Conservation (phyloP, 768 basidiomycete species). For the Pleurotus citrinopileatus region DNA sequence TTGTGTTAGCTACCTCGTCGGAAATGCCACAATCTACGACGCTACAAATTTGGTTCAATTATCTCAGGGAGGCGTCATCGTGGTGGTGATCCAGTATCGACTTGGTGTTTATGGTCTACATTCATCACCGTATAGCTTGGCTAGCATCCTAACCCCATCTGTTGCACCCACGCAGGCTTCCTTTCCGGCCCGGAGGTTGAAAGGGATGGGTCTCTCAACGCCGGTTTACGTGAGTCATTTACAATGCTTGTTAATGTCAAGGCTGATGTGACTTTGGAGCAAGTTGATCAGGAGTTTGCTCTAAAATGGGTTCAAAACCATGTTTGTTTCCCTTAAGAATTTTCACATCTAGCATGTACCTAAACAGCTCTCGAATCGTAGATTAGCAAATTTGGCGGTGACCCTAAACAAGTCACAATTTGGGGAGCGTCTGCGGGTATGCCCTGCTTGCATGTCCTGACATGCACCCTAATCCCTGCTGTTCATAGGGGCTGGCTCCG, state of each 20-base stretch:
- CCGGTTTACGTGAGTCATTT: slow-evolving; percentile 24
- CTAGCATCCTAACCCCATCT: background rate
- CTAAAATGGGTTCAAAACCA: slow-evolving; percentile 40
- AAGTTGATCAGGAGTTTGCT: slow-evolving; percentile 44
- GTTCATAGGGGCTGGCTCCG: slow-evolving; percentile 41
- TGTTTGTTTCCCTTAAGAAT: slow-evolving; percentile 22
- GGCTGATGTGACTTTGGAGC: background rate
- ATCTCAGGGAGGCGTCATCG: background rate
- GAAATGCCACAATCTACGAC: background rate
- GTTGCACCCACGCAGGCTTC: slow-evolving; percentile 25
- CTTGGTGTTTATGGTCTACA: background rate
- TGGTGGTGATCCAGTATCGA: background rate
- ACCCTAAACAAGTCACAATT: slow-evolving; percentile 22
- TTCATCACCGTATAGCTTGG: too few species aligned
- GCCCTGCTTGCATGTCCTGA: background rate
- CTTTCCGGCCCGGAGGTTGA: slow-evolving; percentile 30
- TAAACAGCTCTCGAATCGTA: slow-evolving; percentile 13
- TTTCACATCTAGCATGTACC: background rate
- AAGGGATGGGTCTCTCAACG: slow-evolving; percentile 27
- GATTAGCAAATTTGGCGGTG: slow-evolving; percentile 29
- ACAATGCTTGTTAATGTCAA: background rate
- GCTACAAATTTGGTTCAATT: background rate
- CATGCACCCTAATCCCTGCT: background rate
- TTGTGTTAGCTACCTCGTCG: background rate
- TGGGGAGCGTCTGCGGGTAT: slow-evolving; percentile 26